Evolutionary conservation across 805 yeast genomes (phyloP).

Genomic region (Metschnikowia continentalis): DNA sequence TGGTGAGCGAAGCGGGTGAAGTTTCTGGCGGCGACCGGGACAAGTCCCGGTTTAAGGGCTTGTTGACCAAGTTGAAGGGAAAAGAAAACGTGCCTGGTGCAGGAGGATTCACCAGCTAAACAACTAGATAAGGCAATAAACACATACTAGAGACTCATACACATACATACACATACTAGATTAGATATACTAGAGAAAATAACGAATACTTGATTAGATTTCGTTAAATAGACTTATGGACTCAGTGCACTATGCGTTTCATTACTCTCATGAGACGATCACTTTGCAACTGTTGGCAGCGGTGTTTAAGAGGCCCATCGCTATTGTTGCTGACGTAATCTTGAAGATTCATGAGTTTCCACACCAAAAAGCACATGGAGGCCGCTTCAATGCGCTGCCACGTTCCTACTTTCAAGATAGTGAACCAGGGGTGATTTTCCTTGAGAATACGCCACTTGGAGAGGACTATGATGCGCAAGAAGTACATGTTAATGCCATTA

Average conservation of each 20-base stretch:
- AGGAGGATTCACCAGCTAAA: constrained; percentile 44
- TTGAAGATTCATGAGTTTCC: constrained; percentile 35
- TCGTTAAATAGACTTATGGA: not conserved
- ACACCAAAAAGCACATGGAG: constrained; percentile 33
- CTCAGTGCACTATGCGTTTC: constrained; percentile 8
- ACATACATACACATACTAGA: too few species aligned
- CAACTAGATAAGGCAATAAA: not conserved
- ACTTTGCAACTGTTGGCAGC: constrained; percentile 9
- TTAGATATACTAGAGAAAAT: too few species aligned
- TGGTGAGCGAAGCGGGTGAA: constrained; percentile 44
- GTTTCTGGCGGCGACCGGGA: constrained; percentile 49
- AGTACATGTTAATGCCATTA: constrained; percentile 29
- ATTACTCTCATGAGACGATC: constrained; percentile 16
- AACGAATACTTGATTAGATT: too few species aligned
- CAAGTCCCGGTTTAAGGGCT: constrained; percentile 64
- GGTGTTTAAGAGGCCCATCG: constrained; percentile 8
- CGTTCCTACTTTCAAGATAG: constrained; percentile 19
- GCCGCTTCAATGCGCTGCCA: constrained; percentile 34
- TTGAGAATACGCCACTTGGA: constrained; percentile 41
- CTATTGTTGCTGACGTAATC: constrained; percentile 24
- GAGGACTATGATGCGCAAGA: constrained; percentile 31
- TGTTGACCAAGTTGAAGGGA: constrained; percentile 61
- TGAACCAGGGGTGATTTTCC: constrained; percentile 36
- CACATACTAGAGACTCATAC: not conserved
- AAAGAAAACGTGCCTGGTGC: constrained; percentile 76